Conservation (phyloP, 2,329 filamentous ascomycete genomes). For the Ceratocystis destructans region DNA sequence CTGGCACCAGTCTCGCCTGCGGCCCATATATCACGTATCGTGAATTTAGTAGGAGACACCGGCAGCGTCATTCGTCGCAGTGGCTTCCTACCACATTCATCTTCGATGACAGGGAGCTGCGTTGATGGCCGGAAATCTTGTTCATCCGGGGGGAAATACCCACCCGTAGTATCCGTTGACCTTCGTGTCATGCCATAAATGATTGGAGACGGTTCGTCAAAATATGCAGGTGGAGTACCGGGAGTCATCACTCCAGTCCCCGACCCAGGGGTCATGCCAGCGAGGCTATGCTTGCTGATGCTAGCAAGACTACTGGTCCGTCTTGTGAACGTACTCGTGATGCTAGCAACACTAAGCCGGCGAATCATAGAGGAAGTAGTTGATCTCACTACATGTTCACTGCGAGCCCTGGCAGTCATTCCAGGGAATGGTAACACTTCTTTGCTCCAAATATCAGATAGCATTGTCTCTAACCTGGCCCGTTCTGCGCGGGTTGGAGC, state of each 20-base stretch:
- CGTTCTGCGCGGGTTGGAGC: slow-evolving; percentile 63
- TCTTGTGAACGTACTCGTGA: slow-evolving; percentile 61
- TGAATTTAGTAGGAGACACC: slow-evolving; percentile 16
- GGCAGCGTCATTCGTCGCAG: slow-evolving; percentile 18
- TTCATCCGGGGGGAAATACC: slow-evolving; percentile 7
- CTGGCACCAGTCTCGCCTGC: slow-evolving; percentile 10
- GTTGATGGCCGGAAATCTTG: slow-evolving; percentile 3
- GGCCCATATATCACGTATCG: slow-evolving; percentile 17
- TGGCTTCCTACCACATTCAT: slow-evolving; percentile 16
- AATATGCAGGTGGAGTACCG: slow-evolving; percentile 11
- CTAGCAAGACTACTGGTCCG: slow-evolving; percentile 46
- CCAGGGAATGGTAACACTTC: slow-evolving; percentile 71
- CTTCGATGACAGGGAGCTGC: slow-evolving; percentile 16
- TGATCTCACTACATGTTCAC: slow-evolving; percentile 59
- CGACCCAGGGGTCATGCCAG: slow-evolving; percentile 13
- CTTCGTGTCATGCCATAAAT: slow-evolving; percentile 17
- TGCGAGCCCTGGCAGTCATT: slow-evolving; percentile 50
- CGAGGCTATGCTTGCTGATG: slow-evolving; percentile 22
- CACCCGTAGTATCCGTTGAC: slow-evolving; percentile 15
- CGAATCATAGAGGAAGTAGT: slow-evolving; percentile 81
- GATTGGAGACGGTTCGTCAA: slow-evolving; percentile 14
- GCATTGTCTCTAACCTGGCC: slow-evolving; percentile 56
- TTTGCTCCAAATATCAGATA: slow-evolving; percentile 73
- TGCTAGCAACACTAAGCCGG: slow-evolving; percentile 71
- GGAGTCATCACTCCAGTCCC: slow-evolving; percentile 1